These are phyloP conservation scores for Trichoderma sp. DNA, from an alignment of 2,329 filamentous ascomycete species.

Conservation along the genomic window DNA sequence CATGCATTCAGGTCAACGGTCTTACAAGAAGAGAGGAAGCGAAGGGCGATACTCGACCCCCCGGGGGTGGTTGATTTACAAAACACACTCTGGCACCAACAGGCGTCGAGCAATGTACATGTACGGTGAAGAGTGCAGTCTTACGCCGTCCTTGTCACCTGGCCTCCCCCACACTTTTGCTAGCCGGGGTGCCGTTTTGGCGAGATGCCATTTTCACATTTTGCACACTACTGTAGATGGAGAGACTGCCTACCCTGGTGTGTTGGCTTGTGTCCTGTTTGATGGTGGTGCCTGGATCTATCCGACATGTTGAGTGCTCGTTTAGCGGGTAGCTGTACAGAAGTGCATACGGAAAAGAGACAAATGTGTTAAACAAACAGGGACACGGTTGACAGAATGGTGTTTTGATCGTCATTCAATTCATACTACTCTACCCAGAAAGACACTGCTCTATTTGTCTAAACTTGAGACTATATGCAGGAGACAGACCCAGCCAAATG, in stretches of 20 bases:
- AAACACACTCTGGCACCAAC: background rate
- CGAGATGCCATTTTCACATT: background rate
- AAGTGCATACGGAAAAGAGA: background rate
- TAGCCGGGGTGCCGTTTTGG: background rate
- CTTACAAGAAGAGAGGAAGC: background rate
- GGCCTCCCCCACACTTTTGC: background rate
- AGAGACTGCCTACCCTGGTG: background rate
- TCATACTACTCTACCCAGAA: background rate
- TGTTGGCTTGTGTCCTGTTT: background rate
- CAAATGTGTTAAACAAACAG: background rate
- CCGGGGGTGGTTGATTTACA: background rate
- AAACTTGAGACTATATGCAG: background rate
- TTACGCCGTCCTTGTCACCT: background rate
- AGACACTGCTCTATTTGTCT: background rate
- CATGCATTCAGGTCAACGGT: background rate
- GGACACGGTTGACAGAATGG: background rate
- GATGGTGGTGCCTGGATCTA: background rate
- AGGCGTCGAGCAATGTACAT: background rate
- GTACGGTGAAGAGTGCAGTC: conserved; percentile 1
- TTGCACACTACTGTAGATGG: background rate
- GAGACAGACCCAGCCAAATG: background rate
- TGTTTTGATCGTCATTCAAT: background rate
- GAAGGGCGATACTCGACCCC: background rate
- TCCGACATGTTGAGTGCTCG: background rate
- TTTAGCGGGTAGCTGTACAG: background rate